Conservation (phyloP, 2,329 filamentous ascomycete species). For the Talaromyces amestolkiae region DNA sequence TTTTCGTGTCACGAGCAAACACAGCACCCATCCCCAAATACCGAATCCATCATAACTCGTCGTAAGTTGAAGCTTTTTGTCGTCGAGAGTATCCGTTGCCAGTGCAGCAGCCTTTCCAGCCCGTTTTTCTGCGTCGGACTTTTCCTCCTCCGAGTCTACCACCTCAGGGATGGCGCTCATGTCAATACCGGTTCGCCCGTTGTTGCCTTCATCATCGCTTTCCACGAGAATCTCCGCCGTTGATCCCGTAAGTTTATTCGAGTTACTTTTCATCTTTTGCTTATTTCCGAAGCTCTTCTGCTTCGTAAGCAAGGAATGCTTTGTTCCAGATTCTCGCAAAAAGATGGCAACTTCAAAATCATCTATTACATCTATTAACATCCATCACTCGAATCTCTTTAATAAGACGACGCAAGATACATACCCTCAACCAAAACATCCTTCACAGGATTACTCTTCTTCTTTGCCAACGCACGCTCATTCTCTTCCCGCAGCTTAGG, state of each 20-base stretch:
- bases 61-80: slow-evolving; percentile 85
- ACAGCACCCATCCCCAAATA: slow-evolving; percentile 90
- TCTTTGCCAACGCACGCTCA: slow-evolving; percentile 59
- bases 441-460: slow-evolving; percentile 78
- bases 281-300: slow-evolving; percentile 71
- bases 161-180: slow-evolving; percentile 56
- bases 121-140: slow-evolving; percentile 30
- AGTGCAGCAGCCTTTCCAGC: neutral
- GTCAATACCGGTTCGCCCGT: slow-evolving; percentile 41
- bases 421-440: slow-evolving; percentile 80
- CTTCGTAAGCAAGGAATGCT: slow-evolving; percentile 83
- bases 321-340: slow-evolving; percentile 77
- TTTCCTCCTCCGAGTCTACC: slow-evolving; percentile 16
- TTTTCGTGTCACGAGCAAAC: slow-evolving; percentile 79
- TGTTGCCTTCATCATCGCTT: slow-evolving; percentile 54
- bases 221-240: slow-evolving; percentile 58
- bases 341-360: slow-evolving; percentile 96
- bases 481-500: slow-evolving; percentile 90
- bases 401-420: neutral
- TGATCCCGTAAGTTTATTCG: slow-evolving; percentile 59
- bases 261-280: slow-evolving; percentile 59
- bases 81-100: slow-evolving; percentile 57
- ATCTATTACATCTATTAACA: slow-evolving; percentile 53
- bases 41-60: slow-evolving; percentile 93
- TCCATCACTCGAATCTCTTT: too few species aligned